Evolutionary conservation across 1,284 basidiomycete genomes (phyloP), one percentile per base, ranked within the genome.

Genomic region (Leccinum angustisporum): DNA sequence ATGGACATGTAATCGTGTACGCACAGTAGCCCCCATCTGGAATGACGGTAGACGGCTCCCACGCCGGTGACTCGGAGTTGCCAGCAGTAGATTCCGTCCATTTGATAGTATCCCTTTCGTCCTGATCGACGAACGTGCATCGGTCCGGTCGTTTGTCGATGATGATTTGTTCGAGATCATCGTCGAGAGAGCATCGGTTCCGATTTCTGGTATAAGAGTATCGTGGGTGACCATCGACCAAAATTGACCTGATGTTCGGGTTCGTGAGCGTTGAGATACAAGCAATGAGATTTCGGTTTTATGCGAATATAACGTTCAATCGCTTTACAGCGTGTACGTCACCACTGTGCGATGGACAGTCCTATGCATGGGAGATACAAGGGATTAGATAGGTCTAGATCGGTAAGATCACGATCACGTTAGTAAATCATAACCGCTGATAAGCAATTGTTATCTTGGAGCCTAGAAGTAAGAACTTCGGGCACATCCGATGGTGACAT

Each of bases 131-230:
- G 48, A n/a, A 53, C 40, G 31, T 16, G n/a, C 10, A 18, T 36
- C 1, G 18, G 10, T 5, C 18, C n/a, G 10, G 43, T 46, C 43
- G 10, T 6, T 46, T 18, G 5, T 46, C 43, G 18, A 11, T 18
- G 38, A 43, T 10, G 56, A 62, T 34, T 4, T 1, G 14, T 60
- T 69, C 30, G 57, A 67, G 30, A 38, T 67, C 27, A 1, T 34
- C 0, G n/a, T 62, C 13, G 66, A 67, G 56, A 60, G 56, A 34
- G 57, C 56, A 6, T 62, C 40, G 40, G 40, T 40, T 2, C 13
- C 34, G 13, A 14, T 59, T 54, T 40, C 60, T 46, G 65, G 25
- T 67, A 59, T 21, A 54, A 56, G 36, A 34, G 62, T 27, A 67
- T 67, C 52, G 21, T n/a, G 43, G 52, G 62, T 40, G 55, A 54